Conservation (phyloP, 805 yeast genomes). For the Candida sakaeoensis region DNA sequence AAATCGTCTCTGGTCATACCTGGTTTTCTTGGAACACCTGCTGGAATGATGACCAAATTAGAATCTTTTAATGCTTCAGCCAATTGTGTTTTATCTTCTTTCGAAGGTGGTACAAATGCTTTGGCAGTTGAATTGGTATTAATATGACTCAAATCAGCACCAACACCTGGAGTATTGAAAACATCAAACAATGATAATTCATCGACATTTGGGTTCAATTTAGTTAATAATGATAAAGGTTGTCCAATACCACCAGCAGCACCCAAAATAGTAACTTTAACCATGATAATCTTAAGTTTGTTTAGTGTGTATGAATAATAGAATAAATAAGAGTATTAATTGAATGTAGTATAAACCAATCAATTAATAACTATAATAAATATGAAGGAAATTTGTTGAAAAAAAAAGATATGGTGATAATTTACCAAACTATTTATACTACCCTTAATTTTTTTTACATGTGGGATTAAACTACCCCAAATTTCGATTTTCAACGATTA, state of each 20-base stretch:
- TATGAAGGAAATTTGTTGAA: background rate
- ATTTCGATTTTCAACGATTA: background rate
- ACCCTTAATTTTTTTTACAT: background rate
- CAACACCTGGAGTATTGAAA: slow-evolving; percentile 81
- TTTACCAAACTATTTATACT: background rate
- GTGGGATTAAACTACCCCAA: slow-evolving; percentile 7
- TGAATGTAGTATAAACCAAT: background rate
- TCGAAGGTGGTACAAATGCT: slow-evolving; percentile 57
- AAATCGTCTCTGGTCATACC: slow-evolving; percentile 93
- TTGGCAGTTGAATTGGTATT: slow-evolving; percentile 60
- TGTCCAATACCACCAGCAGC: slow-evolving; percentile 97
- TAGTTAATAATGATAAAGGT: slow-evolving; percentile 78
- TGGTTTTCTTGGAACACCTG: slow-evolving; percentile 91
- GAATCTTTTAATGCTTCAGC: slow-evolving; percentile 43
- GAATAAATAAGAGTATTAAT: background rate
- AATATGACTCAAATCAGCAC: slow-evolving; percentile 83
- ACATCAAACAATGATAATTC: slow-evolving; percentile 81
- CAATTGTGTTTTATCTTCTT: slow-evolving; percentile 45
- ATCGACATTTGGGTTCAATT: slow-evolving; percentile 58
- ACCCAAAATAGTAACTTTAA: slow-evolving; percentile 81
- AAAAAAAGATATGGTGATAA: background rate
- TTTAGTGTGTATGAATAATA: too few relatives aligned
- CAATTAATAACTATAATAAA: background rate
- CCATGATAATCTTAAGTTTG: too few relatives aligned
- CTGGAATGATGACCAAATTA: slow-evolving; percentile 61